A percentile compares a stretch with the other conserved stretches of the same genome.
These are phyloP conservation scores for Talaromyces sp. DNA, from an alignment of 2,329 filamentous ascomycete genomes.

Conservation along the genomic window DNA sequence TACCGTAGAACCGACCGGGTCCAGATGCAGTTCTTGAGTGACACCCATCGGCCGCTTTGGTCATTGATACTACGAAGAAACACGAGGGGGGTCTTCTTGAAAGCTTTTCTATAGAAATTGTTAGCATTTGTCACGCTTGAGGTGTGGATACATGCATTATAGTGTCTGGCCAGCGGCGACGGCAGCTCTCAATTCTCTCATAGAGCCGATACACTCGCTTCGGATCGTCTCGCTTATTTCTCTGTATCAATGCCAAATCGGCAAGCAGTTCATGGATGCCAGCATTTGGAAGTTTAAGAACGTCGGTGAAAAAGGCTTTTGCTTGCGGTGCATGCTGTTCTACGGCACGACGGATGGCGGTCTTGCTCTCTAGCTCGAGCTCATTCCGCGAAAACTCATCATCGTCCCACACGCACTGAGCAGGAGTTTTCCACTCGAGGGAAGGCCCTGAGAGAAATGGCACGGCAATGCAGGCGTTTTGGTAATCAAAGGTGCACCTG, in stretches of 20 bases:
- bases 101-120: background rate
- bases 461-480: conserved; percentile 3
- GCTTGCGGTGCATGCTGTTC: conserved; percentile 4
- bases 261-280: conserved; percentile 5
- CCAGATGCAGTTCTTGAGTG: conserved; percentile 5
- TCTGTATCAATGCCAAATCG: conserved; percentile 5
- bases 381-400: conserved; percentile 4
- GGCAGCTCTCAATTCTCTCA: conserved; percentile 9
- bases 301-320: conserved; percentile 1
- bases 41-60: conserved; percentile 3
- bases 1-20: conserved; percentile 1
- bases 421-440: conserved; percentile 4
- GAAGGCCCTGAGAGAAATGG: background rate
- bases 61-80: conserved; percentile 5
- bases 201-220: conserved; percentile 6
- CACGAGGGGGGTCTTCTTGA: background rate
- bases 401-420: conserved; percentile 7
- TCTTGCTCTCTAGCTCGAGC: conserved; percentile 6
- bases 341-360: conserved; percentile 3
- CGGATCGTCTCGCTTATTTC: conserved; percentile 6
- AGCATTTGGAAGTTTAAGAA: conserved; percentile 4
- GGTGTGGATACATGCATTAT: background rate
- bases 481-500: conserved; percentile 1
- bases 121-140: background rate
- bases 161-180: background rate